These are phyloP conservation scores for Chrysanthemum lavandulifolium DNA, from an alignment of 129 eudicot genomes.

Conservation along the genomic window DNA sequence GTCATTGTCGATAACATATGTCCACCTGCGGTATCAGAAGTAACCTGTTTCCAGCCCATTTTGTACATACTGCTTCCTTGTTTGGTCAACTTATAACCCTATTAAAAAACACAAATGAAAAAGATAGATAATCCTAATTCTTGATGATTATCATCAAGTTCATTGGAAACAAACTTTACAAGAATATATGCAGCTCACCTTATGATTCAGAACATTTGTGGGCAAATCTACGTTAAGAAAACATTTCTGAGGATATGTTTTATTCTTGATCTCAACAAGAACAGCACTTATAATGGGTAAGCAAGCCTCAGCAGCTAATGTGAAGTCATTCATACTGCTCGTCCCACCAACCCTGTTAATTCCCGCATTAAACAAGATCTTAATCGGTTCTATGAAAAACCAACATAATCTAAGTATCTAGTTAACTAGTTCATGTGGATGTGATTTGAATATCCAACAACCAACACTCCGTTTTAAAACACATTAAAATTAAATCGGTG, in stretches of 20 bases:
- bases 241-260: constrained; percentile 59
- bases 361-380: constrained; percentile 5
- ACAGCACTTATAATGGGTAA: constrained; percentile 70
- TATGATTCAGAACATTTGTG: constrained; percentile 67
- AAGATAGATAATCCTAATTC: constrained; percentile 3
- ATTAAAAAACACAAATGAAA: constrained; percentile 11
- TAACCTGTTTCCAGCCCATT: constrained; percentile 71
- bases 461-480: too few species aligned
- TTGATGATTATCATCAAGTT: neutral
- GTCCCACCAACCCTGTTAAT: constrained; percentile 58
- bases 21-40: constrained; percentile 49
- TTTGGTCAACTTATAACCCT: constrained; percentile 85
- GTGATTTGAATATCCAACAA: too few species aligned
- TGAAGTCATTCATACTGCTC: constrained; percentile 59
- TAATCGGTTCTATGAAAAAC: neutral
- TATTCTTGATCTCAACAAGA: constrained; percentile 53
- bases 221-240: constrained; percentile 83
- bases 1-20: constrained; percentile 73
- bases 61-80: constrained; percentile 67
- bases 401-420: neutral
- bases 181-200: constrained; percentile 46
- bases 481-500: too few species aligned
- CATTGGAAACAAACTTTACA: neutral
- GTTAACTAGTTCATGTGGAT: too few species aligned
- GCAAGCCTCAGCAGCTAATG: constrained; percentile 91